Percentiles rank a stretch among this genome's conserved stretches.
phyloP scores from a whole-genome alignment of 257 asterid species.

The Solanum dulcamara region DNA sequence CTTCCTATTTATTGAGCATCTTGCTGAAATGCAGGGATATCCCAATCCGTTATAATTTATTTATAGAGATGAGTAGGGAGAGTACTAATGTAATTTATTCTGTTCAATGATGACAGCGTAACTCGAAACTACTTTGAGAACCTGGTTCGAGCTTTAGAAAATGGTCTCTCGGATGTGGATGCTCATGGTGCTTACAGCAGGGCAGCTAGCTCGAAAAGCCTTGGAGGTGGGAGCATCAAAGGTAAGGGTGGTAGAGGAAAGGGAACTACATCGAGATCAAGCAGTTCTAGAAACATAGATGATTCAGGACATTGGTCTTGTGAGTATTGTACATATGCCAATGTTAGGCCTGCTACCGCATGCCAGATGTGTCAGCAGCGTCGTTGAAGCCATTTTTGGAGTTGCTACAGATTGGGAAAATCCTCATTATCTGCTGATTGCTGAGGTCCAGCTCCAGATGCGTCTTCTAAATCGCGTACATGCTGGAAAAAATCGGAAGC shows the following conservation, averaged over 20 bases:
- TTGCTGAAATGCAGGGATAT: neutral
- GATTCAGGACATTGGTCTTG: slow-evolving; percentile 75
- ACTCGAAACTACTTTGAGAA: slow-evolving; percentile 90
- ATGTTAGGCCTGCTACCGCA: slow-evolving; percentile 27
- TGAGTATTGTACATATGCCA: slow-evolving; percentile 64
- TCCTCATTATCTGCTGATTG: neutral
- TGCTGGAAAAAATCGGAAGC: neutral
- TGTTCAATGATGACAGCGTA: slow-evolving; percentile 46
- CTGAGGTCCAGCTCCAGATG: neutral
- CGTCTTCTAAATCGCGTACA: neutral
- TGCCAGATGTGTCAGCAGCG: slow-evolving; percentile 72
- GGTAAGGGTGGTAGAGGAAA: slow-evolving; percentile 50
- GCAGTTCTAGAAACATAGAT: slow-evolving; percentile 42
- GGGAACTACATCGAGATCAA: slow-evolving; percentile 47
- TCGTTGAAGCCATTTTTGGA: slow-evolving; percentile 19
- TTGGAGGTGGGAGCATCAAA: slow-evolving; percentile 47
- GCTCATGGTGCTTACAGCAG: slow-evolving; percentile 41
- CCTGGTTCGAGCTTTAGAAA: slow-evolving; percentile 80
- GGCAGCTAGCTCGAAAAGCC: slow-evolving; percentile 48
- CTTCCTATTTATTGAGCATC: neutral
- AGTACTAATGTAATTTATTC: neutral
- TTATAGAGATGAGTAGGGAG: neutral
- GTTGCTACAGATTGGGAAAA: neutral
- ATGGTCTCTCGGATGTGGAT: slow-evolving; percentile 78
- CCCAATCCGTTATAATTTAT: neutral